phyloP scores from a whole-genome alignment of 768 basidiomycete species.

The Amanita rubescens region DNA sequence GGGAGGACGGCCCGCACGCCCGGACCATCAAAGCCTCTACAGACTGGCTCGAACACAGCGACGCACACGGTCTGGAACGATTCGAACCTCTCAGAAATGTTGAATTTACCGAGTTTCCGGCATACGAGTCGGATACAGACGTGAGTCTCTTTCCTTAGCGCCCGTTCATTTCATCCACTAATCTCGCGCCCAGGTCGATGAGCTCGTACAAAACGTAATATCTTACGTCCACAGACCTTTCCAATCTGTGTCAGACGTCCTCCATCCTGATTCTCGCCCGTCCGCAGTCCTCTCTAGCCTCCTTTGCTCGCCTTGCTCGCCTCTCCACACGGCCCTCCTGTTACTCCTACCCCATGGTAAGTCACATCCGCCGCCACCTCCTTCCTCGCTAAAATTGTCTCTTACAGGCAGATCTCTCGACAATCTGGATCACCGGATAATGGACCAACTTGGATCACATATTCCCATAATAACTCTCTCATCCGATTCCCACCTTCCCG shows the following conservation, averaged over 20 bases:
- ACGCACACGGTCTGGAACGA: constrained; percentile 57
- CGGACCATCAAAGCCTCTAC: constrained; percentile 53
- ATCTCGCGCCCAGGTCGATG: constrained; percentile 23
- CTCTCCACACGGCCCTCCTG: constrained; percentile 54
- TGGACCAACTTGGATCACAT: constrained; percentile 42
- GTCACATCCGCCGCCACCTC: constrained; percentile 5
- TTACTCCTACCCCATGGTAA: constrained; percentile 44
- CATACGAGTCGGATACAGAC: constrained; percentile 35
- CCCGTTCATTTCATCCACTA: neutral
- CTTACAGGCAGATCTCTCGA: constrained; percentile 25
- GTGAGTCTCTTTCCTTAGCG: constrained; percentile 30
- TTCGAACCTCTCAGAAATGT: constrained; percentile 60
- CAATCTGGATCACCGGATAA: constrained; percentile 30
- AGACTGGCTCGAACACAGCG: constrained; percentile 63
- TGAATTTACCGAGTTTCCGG: constrained; percentile 47
- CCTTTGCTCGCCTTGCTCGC: constrained; percentile 49
- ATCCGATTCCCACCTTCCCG: constrained; percentile 10
- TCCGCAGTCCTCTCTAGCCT: constrained; percentile 43
- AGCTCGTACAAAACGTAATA: constrained; percentile 24
- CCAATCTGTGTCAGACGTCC: constrained; percentile 39
- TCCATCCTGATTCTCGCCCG: constrained; percentile 46
- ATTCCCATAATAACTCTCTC: constrained; percentile 54
- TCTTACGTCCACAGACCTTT: constrained; percentile 51
- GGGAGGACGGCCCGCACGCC: constrained; percentile 37
- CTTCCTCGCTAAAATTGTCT: too few relatives aligned